Base-by-base conservation (phyloP, 2,329 filamentous ascomycete genomes). In the Waltergamsia citrina region DNA sequence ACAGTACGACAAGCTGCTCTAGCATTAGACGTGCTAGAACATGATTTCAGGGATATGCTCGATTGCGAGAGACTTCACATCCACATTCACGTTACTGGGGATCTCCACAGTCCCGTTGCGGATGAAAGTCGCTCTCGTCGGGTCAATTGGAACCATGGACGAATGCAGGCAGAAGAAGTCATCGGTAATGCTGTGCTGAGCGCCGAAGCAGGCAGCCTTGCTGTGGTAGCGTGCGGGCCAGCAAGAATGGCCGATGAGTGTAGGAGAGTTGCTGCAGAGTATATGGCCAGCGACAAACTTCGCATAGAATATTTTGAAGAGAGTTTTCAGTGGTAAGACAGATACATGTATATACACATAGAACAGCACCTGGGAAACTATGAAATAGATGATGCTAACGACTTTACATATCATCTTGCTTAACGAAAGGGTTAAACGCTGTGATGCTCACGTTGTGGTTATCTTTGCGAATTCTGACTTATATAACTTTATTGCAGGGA, bases 171-270 rank as follows among this genome's bases (percentile, higher is more conserved):
- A 0, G 19, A 42, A 1, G 43, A 39, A 8, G 51, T 62, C 18
- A 48, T 67, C 6, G 37, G 39, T 12, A 43, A 46, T 1, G 46
- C 53, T 0, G 48, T 43, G 2, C 43, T 42, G 4, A 38, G 44
- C 1, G 44, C 43, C 0, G 39, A 40, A 0, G 36, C 38, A 0
- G 51, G 49, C 2, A 51, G 49, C 10, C 28, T 65, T 1, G 64
- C 63, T 0, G 50, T 68, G 1, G 51, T 68, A 10, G 59, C 59
- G 1, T 68, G 64, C 36, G 64, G 64, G 1, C 64, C 64, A 9
- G 56, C 53, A 3, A 50, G 45, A 23, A 62, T 68, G 62, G 60
- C 59, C 0, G 64, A 68, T 37, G 59, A 64, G 20, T 51, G 60
- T 4, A 45, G 64, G 27, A 42, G 40, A 29, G 55, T 59, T 0